Base-by-base conservation (phyloP, 2,329 filamentous ascomycete species). In the Neoarthrinium moseri region DNA sequence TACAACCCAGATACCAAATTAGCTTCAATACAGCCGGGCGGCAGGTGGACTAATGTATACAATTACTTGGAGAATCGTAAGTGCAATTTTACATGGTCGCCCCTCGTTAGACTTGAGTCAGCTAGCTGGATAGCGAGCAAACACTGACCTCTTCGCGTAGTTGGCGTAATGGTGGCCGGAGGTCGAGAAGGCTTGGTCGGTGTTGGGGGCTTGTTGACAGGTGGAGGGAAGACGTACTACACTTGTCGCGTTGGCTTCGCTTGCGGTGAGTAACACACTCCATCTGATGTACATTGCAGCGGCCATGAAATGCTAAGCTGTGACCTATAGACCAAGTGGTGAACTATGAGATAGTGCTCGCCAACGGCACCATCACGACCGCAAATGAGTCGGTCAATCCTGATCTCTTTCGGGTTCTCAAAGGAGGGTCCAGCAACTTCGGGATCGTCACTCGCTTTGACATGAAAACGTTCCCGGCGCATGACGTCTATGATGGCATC, bases 201-300 rank as follows among this genome's bases (percentile, higher is more conserved):
- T 12, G 50, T 56, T 7, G 53, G 54, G 10, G 54, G 54, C 13
- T 35, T 55, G 8, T 44, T 57, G 33, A 54, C 48, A 15, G 53
- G 51, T 10, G 54, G 53, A 11, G 54, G 54, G 13, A 44, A 40
- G 40, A 45, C 45, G n/a, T 47, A 44, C 22, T 47, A 50, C 29
- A 50, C 48, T 2, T 45, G 33, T 6, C 58, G 61, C 1, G 57
- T 67, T 33, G 74, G 75, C 3, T 70, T 70, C 45, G 68, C 62
- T 15, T 72, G 68, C 42, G 63, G 71, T 43, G 64, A 30, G 58
- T 70, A 11, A 10, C 15, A 18, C 17, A 8, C 11, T 20, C n/a
- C n/a, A n/a, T n/a, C n/a, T n/a, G n/a, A n/a, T n/a, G n/a, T n/a
- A n/a, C n/a, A n/a, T n/a, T n/a, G n/a, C 17, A 12, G 32, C n/a